Evolutionary conservation across 1,284 basidiomycete genomes (phyloP).

Genomic region (Moniliophthora roreri): DNA sequence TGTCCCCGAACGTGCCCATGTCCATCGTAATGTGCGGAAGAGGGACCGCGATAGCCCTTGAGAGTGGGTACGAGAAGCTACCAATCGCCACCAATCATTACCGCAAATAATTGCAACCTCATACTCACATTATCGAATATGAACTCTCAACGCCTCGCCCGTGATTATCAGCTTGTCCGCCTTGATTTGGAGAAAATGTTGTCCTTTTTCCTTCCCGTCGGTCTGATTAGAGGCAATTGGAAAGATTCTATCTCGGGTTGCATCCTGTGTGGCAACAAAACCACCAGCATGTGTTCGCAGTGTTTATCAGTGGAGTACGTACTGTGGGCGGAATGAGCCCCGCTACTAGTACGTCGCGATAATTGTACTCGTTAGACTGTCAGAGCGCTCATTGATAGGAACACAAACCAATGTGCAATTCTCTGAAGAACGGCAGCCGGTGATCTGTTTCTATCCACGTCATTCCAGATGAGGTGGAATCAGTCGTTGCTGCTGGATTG

Average conservation of each 20-base stretch:
- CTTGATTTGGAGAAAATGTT: slow-evolving; percentile 23
- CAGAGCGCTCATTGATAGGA: slow-evolving; percentile 37
- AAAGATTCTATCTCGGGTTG: slow-evolving; percentile 34
- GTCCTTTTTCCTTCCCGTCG: slow-evolving; percentile 39
- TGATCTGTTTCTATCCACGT: slow-evolving; percentile 25
- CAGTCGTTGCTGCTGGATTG: background rate
- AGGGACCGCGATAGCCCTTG: background rate
- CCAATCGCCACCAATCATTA: background rate
- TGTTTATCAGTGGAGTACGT: slow-evolving; percentile 37
- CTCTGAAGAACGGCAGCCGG: slow-evolving; percentile 41
- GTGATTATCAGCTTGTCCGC: slow-evolving; percentile 23
- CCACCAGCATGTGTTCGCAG: slow-evolving; percentile 30
- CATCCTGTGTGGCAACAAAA: slow-evolving; percentile 35
- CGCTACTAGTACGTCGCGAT: background rate
- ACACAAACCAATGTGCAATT: slow-evolving; percentile 37
- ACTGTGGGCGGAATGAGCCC: slow-evolving; percentile 35
- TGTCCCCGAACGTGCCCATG: too few species aligned
- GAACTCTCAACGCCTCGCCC: slow-evolving; percentile 32
- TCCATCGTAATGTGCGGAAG: slow-evolving; percentile 30
- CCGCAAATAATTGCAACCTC: slow-evolving; percentile 24
- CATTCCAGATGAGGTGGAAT: background rate
- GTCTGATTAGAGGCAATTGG: slow-evolving; percentile 36
- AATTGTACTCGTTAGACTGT: background rate
- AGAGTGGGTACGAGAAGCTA: background rate
- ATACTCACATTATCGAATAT: slow-evolving; percentile 30